Evolutionary conservation across 768 basidiomycete genomes (phyloP).

Genomic region (Vararia minispora): DNA sequence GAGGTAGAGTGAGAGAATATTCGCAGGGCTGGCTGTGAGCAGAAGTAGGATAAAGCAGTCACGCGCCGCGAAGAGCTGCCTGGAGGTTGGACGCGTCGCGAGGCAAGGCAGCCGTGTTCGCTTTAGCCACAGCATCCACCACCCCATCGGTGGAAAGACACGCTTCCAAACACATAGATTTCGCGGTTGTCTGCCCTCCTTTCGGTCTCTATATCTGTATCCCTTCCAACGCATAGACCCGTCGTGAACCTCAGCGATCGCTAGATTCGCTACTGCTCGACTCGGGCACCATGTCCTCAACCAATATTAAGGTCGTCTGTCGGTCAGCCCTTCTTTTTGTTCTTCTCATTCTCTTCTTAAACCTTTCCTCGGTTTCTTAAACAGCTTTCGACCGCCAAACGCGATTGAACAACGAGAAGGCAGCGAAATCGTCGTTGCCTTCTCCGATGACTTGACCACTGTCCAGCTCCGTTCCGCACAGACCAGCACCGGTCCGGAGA

Average conservation of each 20-base stretch:
- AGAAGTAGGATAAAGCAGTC: too few species aligned
- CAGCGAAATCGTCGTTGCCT: slow-evolving; percentile 81
- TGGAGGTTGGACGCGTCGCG: too few species aligned
- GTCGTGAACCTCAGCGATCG: too few species aligned
- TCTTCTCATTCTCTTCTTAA: slow-evolving; percentile 3
- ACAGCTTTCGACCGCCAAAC: slow-evolving; percentile 92
- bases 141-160: neutral
- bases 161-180: slow-evolving; percentile 1
- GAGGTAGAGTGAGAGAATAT: too few species aligned
- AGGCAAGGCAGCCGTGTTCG: too few species aligned
- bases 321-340: slow-evolving; percentile 47
- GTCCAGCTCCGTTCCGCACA: slow-evolving; percentile 68
- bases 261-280: neutral
- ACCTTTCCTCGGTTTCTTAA: neutral
- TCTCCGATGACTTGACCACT: slow-evolving; percentile 78
- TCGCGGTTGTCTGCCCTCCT: neutral
- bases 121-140: too few species aligned
- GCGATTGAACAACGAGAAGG: slow-evolving; percentile 82
- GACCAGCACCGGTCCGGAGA: slow-evolving; percentile 75
- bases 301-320: slow-evolving; percentile 98
- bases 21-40: too few species aligned
- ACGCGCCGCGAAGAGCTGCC: too few species aligned
- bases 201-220: neutral
- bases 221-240: neutral
- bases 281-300: slow-evolving; percentile 52